phyloP scores from a whole-genome alignment of 257 asterid species.

The Solanum habrochaites region DNA sequence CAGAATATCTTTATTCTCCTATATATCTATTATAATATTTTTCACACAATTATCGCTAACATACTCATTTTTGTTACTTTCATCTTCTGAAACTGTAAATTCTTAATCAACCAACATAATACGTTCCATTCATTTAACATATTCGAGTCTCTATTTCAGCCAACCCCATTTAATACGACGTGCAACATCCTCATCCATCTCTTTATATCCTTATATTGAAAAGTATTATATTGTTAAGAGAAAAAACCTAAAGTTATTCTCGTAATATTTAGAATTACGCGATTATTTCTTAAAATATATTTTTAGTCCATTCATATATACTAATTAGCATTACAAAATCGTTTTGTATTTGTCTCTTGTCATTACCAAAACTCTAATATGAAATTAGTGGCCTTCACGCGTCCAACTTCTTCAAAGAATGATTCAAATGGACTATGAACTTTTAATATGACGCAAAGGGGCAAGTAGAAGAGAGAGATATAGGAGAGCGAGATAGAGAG shows the following conservation, averaged over 20 bases:
- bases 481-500: too few relatives aligned
- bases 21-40: too few relatives aligned
- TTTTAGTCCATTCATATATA: background rate
- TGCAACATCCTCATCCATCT: background rate
- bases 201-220: accelerated
- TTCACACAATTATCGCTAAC: background rate
- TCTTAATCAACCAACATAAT: background rate
- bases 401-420: background rate
- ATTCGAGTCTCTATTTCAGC: background rate
- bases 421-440: background rate
- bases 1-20: background rate
- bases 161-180: background rate
- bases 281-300: background rate
- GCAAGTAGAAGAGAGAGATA: too few relatives aligned
- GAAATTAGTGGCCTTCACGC: background rate
- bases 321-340: background rate
- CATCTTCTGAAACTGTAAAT: background rate
- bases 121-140: accelerated
- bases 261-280: background rate
- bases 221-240: accelerated
- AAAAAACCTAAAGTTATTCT: background rate
- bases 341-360: background rate
- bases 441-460: background rate
- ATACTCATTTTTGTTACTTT: background rate
- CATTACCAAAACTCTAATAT: background rate